These are phyloP conservation scores for Pythium periplocum DNA, from an alignment of 352 stramenopile genomes.

Conservation along the genomic window DNA sequence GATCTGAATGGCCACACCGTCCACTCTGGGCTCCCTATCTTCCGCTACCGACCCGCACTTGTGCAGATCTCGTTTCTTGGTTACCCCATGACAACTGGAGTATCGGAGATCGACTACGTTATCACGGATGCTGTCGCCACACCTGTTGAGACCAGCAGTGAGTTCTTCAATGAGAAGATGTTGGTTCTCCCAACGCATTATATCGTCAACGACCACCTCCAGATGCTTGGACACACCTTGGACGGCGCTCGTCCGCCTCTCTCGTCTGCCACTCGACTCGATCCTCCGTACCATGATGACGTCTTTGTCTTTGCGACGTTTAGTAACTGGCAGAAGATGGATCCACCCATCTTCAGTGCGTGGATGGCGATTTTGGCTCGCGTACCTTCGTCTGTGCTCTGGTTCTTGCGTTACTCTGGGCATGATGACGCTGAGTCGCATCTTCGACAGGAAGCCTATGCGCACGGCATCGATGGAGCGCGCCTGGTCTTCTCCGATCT, in stretches of 20 bases:
- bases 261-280: neutral
- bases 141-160: slow-evolving; percentile 27
- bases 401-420: slow-evolving; percentile 65
- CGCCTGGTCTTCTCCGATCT: slow-evolving; percentile 51
- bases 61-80: slow-evolving; percentile 73
- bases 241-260: slow-evolving; percentile 19
- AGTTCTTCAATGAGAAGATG: slow-evolving; percentile 68
- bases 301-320: slow-evolving; percentile 76
- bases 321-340: slow-evolving; percentile 88
- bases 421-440: slow-evolving; percentile 39
- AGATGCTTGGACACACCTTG: slow-evolving; percentile 60
- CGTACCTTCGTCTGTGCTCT: slow-evolving; percentile 66
- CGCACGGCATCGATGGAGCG: slow-evolving; percentile 42
- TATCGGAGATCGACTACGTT: slow-evolving; percentile 57
- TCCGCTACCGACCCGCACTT: slow-evolving; percentile 51
- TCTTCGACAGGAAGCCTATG: slow-evolving; percentile 44
- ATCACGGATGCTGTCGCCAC: slow-evolving; percentile 54
- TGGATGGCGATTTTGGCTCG: slow-evolving; percentile 78
- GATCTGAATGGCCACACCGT: slow-evolving; percentile 86
- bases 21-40: slow-evolving; percentile 60
- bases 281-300: neutral
- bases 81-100: slow-evolving; percentile 71
- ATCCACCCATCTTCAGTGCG: slow-evolving; percentile 56
- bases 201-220: slow-evolving; percentile 82
- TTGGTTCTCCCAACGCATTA: slow-evolving; percentile 68